Evolutionary conservation across 2,329 filamentous ascomycete genomes (phyloP).

Genomic region (Myriosclerotinia scirpicola): DNA sequence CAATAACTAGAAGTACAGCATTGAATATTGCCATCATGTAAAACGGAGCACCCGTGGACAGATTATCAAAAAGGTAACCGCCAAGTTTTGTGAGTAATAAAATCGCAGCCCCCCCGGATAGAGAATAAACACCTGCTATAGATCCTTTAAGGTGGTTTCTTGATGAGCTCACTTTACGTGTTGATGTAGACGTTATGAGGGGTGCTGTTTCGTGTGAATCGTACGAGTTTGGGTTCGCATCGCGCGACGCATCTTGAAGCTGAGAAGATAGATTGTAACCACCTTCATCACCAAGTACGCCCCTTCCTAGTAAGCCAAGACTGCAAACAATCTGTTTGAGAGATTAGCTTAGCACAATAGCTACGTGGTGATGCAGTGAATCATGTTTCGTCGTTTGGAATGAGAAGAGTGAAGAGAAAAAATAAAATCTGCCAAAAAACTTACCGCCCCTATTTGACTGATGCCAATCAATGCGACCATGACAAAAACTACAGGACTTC

Average conservation of each 20-base stretch:
- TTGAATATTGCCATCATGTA: slow-evolving; percentile 95
- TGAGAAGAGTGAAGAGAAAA: not conserved
- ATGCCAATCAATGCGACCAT: slow-evolving; percentile 80
- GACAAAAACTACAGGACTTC: slow-evolving; percentile 67
- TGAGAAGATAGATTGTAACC: slow-evolving; percentile 40
- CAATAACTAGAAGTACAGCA: slow-evolving; percentile 60
- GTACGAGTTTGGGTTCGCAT: slow-evolving; percentile 4
- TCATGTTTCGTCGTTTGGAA: not conserved
- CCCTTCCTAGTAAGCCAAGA: slow-evolving; percentile 80
- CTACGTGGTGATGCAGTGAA: not conserved
- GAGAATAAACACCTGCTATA: slow-evolving; percentile 90
- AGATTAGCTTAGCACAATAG: not conserved
- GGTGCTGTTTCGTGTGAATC: slow-evolving; percentile 33
- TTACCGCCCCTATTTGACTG: slow-evolving; percentile 80
- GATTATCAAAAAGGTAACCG: slow-evolving; percentile 77
- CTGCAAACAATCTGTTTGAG: slow-evolving; percentile 74
- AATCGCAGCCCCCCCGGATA: slow-evolving; percentile 87
- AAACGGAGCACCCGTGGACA: slow-evolving; percentile 77
- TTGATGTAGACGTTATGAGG: slow-evolving; percentile 37
- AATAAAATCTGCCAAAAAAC: not conserved
- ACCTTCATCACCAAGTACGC: slow-evolving; percentile 60
- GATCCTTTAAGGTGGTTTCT: slow-evolving; percentile 72
- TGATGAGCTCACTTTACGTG: slow-evolving; percentile 27
- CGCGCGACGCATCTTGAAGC: slow-evolving; percentile 27
- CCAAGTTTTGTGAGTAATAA: slow-evolving; percentile 88